phyloP scores from a whole-genome alignment of 1,139 yeast species.

The Pichia sp. region DNA sequence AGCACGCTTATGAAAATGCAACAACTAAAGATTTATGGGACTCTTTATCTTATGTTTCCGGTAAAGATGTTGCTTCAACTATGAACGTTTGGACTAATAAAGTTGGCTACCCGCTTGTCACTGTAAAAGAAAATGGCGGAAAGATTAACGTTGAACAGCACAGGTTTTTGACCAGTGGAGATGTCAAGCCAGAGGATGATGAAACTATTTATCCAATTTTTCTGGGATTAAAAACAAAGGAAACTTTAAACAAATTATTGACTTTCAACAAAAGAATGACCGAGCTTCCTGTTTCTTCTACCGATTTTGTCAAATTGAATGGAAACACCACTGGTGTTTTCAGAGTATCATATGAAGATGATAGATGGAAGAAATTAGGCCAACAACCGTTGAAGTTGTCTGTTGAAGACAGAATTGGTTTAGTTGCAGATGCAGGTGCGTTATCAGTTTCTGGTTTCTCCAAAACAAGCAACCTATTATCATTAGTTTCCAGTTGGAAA shows the following conservation, averaged over 20 bases:
- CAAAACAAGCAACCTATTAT: constrained; percentile 43
- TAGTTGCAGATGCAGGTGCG: constrained; percentile 58
- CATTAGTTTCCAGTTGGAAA: constrained; percentile 38
- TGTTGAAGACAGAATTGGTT: constrained; percentile 56
- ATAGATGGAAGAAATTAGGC: constrained; percentile 39
- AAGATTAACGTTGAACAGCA: constrained; percentile 37
- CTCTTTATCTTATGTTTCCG: constrained; percentile 39
- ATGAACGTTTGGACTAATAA: constrained; percentile 49
- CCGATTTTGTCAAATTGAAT: constrained; percentile 51
- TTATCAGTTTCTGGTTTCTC: constrained; percentile 54
- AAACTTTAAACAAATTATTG: constrained; percentile 40
- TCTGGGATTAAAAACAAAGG: constrained; percentile 49
- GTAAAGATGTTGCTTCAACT: constrained; percentile 38
- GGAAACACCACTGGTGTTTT: constrained; percentile 58
- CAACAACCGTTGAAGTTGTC: constrained; percentile 42
- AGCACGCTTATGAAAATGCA: constrained; percentile 44
- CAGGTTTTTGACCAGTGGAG: constrained; percentile 52
- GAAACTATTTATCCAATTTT: constrained; percentile 67
- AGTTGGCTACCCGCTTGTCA: constrained; percentile 47
- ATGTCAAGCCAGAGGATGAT: constrained; percentile 37
- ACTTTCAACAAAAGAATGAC: constrained; percentile 53
- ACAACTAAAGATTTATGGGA: constrained; percentile 46
- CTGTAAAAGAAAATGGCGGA: constrained; percentile 28
- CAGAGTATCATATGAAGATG: constrained; percentile 55
- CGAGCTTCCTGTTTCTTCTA: constrained; percentile 7